Evolutionary conservation across 176 grass and related monocot species (phyloP).

Genomic region (Aechmea fasciata): DNA sequence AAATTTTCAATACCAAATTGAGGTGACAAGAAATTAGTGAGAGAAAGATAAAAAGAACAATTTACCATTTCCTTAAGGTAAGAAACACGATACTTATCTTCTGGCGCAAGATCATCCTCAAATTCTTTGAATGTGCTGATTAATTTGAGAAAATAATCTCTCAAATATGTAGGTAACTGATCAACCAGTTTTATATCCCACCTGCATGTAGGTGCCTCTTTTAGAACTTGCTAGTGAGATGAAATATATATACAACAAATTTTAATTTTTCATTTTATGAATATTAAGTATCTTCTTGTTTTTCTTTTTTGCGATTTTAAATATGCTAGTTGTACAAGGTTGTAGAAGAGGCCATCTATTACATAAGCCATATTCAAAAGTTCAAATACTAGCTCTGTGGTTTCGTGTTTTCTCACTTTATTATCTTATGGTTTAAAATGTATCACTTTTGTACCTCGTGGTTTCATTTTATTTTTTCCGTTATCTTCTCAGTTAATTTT

Average conservation of each 20-base stretch:
- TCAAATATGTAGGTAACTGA: slow-evolving; percentile 19
- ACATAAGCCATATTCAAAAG: too few relatives aligned
- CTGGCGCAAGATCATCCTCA: slow-evolving; percentile 13
- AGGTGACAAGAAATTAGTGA: not conserved
- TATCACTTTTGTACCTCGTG: too few relatives aligned
- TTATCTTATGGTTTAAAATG: too few relatives aligned
- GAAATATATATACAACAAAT: not conserved
- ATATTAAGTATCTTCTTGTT: too few relatives aligned
- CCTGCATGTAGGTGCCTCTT: slow-evolving; percentile 9
- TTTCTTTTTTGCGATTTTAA: too few relatives aligned
- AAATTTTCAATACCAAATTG: not conserved
- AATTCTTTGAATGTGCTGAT: slow-evolving; percentile 17
- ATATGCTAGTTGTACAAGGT: too few relatives aligned
- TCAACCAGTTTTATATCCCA: slow-evolving; percentile 18
- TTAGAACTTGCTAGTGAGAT: not conserved
- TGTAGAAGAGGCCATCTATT: too few relatives aligned
- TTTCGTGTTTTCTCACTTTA: too few relatives aligned
- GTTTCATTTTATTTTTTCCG: too few relatives aligned
- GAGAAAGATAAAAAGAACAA: not conserved
- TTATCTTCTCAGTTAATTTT: too few relatives aligned
- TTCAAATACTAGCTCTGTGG: too few relatives aligned
- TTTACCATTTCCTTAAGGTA: slow-evolving; percentile 14
- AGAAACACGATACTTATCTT: slow-evolving; percentile 22
- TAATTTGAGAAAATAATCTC: slow-evolving; percentile 17
- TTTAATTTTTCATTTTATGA: not conserved